A percentile compares a stretch with the other conserved stretches of the same genome.
Evolutionary conservation across 495 filamentous ascomycete genomes (phyloP).

Genomic region (Penicillium cosmopolitanum): DNA sequence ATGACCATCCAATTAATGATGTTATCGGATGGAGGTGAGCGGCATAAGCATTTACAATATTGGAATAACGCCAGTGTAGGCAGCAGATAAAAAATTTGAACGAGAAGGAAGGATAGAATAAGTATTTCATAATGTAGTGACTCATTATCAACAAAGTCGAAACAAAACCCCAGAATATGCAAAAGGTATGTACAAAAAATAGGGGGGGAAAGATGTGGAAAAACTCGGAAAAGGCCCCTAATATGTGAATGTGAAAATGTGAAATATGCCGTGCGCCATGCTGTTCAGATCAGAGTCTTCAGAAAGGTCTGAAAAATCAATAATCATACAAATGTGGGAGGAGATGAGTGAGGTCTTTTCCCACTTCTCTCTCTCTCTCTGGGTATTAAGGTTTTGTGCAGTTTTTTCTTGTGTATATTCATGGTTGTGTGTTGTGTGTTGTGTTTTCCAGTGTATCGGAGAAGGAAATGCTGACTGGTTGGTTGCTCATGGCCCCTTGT

Average conservation of each 20-base stretch:
- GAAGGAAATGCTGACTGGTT: too few relatives aligned
- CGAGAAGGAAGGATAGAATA: background rate
- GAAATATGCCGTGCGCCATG: conserved; percentile 24
- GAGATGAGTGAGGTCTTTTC: background rate
- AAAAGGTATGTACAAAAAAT: conserved; percentile 12
- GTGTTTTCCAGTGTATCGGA: too few relatives aligned
- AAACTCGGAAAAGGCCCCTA: background rate
- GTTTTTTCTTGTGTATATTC: background rate
- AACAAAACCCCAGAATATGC: conserved; percentile 6
- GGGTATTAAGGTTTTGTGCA: background rate
- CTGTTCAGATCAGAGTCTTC: conserved; percentile 16
- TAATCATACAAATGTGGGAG: conserved; percentile 9
- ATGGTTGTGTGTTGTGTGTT: too few relatives aligned
- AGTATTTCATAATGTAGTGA: conserved; percentile 2
- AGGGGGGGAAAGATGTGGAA: background rate
- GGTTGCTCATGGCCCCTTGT: too few relatives aligned
- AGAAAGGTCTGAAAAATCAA: conserved; percentile 8
- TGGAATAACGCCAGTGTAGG: too few relatives aligned
- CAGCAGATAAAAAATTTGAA: too few relatives aligned
- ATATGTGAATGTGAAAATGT: conserved; percentile 12
- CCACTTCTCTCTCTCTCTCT: background rate
- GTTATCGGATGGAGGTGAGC: too few relatives aligned
- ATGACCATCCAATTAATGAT: too few relatives aligned
- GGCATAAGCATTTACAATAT: background rate
- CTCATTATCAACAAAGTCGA: background rate